Evolutionary conservation across 2,329 filamentous ascomycete genomes (phyloP), one percentile per base, ranked within the genome.

Genomic region (Epicoccum nigrum): DNA sequence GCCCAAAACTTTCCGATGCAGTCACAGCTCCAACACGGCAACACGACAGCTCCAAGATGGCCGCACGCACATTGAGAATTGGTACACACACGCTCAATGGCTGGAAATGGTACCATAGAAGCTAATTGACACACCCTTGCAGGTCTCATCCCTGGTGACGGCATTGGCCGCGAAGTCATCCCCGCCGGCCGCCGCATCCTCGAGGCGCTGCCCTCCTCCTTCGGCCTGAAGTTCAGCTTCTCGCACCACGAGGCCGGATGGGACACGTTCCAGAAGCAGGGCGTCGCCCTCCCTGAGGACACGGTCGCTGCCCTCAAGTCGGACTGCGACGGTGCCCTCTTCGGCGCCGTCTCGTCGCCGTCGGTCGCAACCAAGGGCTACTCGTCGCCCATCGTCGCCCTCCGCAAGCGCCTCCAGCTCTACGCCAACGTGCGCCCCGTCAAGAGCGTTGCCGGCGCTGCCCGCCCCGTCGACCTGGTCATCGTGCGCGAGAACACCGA

Each of bases 401-500:
- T 99, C 62, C 91, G 94, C 80, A 99, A 97, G 82, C 86, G 86
- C 69, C 86, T 99, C 63, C 87, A 94, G 74, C 86, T 99, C 51
- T 99, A 96, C 77, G 94, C 94, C 79, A 99, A 99, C 74, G 92
- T 99, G 42, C 89, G 94, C 30, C 93, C 93, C 45, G 94, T 97
- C 74, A 97, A 97, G 81, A 89, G 88, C 37, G 85, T 90, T 58
- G 70, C 80, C 56, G 88, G 85, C 27, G 83, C 84, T 46, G 73
- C 75, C 8, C 72, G 72, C 41, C 88, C 89, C 58, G 92, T 97
- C 69, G 94, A 99, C 78, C 88, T 99, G 74, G 94, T 99, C 69
- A 99, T 97, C 68, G 94, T 97, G 47, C 90, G 94, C 60, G 94
- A 99, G 78, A 99, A 99, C 81, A 99, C 94, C 25, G 94, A 99